Evolutionary conservation across 1,139 yeast genomes (phyloP), one percentile per base, ranked within the genome.

Genomic region (Suhomyces bolitotheri): DNA sequence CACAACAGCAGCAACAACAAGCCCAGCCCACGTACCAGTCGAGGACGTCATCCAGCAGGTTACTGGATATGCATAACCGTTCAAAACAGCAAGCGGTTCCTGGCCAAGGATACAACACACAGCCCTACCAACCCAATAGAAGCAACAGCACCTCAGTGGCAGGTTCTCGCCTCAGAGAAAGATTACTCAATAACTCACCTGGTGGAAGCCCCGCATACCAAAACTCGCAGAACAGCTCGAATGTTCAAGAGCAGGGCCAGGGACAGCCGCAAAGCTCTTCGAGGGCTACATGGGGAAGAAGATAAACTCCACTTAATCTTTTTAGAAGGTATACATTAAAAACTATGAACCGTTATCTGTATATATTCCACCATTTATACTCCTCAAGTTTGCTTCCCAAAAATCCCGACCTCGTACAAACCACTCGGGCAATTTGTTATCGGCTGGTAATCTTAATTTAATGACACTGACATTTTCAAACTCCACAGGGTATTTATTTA

Each of bases 361-460:
- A n/a, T n/a, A n/a, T n/a, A n/a, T n/a, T n/a, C n/a, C 20, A 7
- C 20, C 20, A 29, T 44, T 45, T 20, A 39, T 12, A 22, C 16
- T 16, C 13, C 22, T 26, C 25, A 31, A 17, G 13, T 31, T 20
- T 11, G 21, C 26, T 15, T 80, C 83, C 94, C 94, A 85, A 42
- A 66, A 55, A 43, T 78, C 74, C 39, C 89, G 57, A 35, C 82
- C 82, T 30, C 66, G 60, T 13, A 66, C 64, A 49, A 84, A 84
- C 96, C 96, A 87, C 2, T 59, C 66, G 0, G 95, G 95, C 22
- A 87, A 64, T 32, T 73, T 67, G 19, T 66, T 61, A 38, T 80
- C 86, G 3, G 73, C 64, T 0, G 95, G 95, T 6, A 86, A 64
- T 38, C 66, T 66, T 33, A 83, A 60, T 44, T 64, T 68, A 8